Percentiles rank a stretch among this genome's conserved stretches.
phyloP scores from a whole-genome alignment of 768 basidiomycete genomes.

The Boletus vinaceobasis region DNA sequence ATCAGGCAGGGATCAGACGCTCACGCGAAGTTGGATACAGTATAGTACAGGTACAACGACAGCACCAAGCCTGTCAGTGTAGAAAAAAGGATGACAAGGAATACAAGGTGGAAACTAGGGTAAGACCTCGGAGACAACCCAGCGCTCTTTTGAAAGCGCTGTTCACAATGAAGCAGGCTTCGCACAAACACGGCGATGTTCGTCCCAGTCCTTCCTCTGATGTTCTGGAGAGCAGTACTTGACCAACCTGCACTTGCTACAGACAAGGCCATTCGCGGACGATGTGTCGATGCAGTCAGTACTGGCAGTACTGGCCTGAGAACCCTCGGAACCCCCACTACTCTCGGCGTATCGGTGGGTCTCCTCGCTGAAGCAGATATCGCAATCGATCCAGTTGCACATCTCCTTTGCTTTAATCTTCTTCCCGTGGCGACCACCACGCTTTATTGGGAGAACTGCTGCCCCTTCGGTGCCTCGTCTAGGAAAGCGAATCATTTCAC shows the following conservation, averaged over 20 bases:
- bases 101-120: neutral
- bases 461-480: constrained; percentile 60
- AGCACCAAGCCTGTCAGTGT: neutral
- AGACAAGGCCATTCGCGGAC: constrained; percentile 51
- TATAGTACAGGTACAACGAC: constrained; percentile 8
- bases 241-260: constrained; percentile 76
- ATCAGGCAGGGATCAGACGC: no score
- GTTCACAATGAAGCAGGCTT: constrained; percentile 29
- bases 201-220: constrained; percentile 75
- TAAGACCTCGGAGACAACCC: neutral
- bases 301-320: constrained; percentile 42
- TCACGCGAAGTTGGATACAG: neutral
- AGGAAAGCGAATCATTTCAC: constrained; percentile 80
- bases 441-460: constrained; percentile 58
- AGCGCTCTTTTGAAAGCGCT: neutral
- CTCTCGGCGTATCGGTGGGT: constrained; percentile 30
- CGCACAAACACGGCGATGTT: constrained; percentile 69
- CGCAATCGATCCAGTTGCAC: constrained; percentile 83
- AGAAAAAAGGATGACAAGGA: neutral
- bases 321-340: constrained; percentile 45
- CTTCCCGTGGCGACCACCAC: constrained; percentile 48
- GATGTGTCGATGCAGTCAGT: constrained; percentile 32
- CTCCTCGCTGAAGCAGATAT: constrained; percentile 55
- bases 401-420: constrained; percentile 56
- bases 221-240: constrained; percentile 75